Percentiles rank a stretch among this genome's conserved stretches.
Evolutionary conservation across 140 eudicot genomes (phyloP).

Genomic region (Stevia rebaudiana): DNA sequence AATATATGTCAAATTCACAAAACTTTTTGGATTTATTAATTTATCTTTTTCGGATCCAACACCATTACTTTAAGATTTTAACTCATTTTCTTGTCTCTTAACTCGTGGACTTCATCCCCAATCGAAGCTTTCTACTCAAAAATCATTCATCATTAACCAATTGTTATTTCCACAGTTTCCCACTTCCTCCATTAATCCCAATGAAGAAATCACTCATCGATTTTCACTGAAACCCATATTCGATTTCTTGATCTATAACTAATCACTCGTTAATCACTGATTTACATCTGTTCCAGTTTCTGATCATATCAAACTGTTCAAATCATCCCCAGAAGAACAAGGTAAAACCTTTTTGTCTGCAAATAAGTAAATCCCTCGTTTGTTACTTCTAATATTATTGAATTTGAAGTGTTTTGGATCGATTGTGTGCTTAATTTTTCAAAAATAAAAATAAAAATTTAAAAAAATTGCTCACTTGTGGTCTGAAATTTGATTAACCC

Average conservation of each 20-base stretch:
- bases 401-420: background rate
- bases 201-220: background rate
- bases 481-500: too few relatives aligned
- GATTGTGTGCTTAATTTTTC: background rate
- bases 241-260: background rate
- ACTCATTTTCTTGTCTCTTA: slow-evolving; percentile 15
- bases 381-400: background rate
- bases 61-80: background rate
- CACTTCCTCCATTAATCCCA: slow-evolving; percentile 6
- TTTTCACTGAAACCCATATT: background rate
- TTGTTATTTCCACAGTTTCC: background rate
- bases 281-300: background rate
- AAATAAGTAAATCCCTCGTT: background rate
- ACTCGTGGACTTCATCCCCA: slow-evolving; percentile 9
- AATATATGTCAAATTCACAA: background rate
- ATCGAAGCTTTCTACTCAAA: slow-evolving; percentile 1
- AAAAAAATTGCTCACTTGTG: background rate
- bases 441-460: too few relatives aligned
- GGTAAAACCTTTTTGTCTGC: background rate
- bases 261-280: background rate
- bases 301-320: background rate
- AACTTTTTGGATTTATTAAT: slow-evolving; percentile 14
- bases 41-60: slow-evolving; percentile 20
- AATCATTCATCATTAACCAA: slow-evolving; percentile 8
- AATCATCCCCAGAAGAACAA: slow-evolving; percentile 8